Evolutionary conservation across 2,329 filamentous ascomycete genomes (phyloP), one percentile per base, ranked within the genome.

Genomic region (Stromatinia cepivora): DNA sequence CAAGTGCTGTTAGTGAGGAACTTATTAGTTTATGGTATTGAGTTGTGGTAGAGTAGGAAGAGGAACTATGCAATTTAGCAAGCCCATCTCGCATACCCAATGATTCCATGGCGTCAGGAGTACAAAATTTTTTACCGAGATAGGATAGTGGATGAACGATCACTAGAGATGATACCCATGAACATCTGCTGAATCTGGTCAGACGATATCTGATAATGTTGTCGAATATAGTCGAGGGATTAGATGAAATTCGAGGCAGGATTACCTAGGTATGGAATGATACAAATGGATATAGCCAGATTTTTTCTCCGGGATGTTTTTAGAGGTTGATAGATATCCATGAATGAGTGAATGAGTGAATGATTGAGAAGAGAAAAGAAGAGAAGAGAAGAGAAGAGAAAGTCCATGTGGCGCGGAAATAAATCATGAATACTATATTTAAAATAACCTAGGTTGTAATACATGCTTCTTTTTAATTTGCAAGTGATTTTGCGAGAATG

Each of bases 1-100:
- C 90, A 0, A 88, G 86, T 69, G 89, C 90, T 36, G 89, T 92
- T 46, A 88, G 88, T 70, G 89, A 91, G 75, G 87, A 91, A 78
- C 81, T 92, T 57, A 89, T 92, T 74, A 78, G 74, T 67, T 71
- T 79, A 50, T 78, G 74, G 74, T 76, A 73, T 67, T 77, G 74
- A 77, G 61, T 52, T 28, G 61, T 17, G 15, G 39, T 39, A 52
- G 4, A 15, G 11, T 42, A 39, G 11, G 31, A 22, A 22, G 22
- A 28, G 34, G 34, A 25, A 22, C 46, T 39, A 8, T 34, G 8
- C 46, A 52, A 53, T 28, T 13, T n/a, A 52, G 46, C 9, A 64
- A 64, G 15, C n/a, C 39, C n/a, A 20, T 39, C 11, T 39, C 31
- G 22, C n/a, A 48, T 34, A 28, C 28, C n/a, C 34, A 10, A 64